Evolutionary conservation across 106 monocot genomes (phyloP).

Genomic region (Platanthera guangdongensis): DNA sequence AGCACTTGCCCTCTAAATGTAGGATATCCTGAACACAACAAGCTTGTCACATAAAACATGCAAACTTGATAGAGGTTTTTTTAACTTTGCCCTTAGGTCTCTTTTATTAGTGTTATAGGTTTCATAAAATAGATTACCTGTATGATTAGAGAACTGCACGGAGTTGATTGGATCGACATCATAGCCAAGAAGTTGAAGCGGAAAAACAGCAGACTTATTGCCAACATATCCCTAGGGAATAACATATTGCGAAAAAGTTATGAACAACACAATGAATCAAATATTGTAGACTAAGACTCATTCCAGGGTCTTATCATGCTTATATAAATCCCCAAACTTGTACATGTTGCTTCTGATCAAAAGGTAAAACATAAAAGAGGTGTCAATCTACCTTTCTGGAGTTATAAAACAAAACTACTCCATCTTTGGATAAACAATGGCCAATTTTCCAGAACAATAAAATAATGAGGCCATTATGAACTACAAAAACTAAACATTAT

Average conservation of each 20-base stretch:
- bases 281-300: not conserved
- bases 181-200: slow-evolving; percentile 97
- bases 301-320: not conserved
- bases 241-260: not conserved
- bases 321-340: not conserved
- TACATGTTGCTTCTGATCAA: not conserved
- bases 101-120: slow-evolving; percentile 7
- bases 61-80: not conserved
- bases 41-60: slow-evolving; percentile 9
- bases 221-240: slow-evolving; percentile 85
- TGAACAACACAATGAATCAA: not conserved
- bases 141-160: slow-evolving; percentile 99
- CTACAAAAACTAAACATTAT: too few relatives aligned
- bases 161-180: slow-evolving; percentile 99
- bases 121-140: slow-evolving; percentile 80
- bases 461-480: too few relatives aligned
- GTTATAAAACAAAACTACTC: too few relatives aligned
- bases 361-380: not conserved
- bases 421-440: too few relatives aligned
- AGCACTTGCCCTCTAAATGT: slow-evolving; percentile 94
- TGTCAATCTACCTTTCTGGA: too few relatives aligned
- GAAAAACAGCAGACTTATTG: slow-evolving; percentile 98
- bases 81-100: slow-evolving; percentile 4
- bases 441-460: too few relatives aligned
- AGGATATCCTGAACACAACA: slow-evolving; percentile 71